A percentile compares a stretch with the other conserved stretches of the same genome.
phyloP scores from a whole-genome alignment of 1,284 basidiomycete species.

The Ganoderma lingzhi region DNA sequence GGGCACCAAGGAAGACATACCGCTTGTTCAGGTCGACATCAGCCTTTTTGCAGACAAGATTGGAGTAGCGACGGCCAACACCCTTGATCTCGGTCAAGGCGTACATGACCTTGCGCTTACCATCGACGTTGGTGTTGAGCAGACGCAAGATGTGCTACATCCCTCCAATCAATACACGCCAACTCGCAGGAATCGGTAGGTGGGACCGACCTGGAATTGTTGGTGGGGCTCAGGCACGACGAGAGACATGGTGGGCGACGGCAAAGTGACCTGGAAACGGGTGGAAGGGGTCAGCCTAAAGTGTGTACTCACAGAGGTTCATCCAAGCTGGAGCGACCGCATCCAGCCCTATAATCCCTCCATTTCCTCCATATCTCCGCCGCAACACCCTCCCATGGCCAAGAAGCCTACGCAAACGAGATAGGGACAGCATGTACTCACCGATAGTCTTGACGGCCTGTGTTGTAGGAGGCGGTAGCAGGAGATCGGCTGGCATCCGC shows the following conservation, averaged over 20 bases:
- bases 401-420: constrained; percentile 3
- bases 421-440: constrained; percentile 27
- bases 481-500: constrained; percentile 20
- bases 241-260: constrained; percentile 78
- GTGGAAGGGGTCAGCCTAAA: constrained; percentile 22
- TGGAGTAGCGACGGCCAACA: constrained; percentile 98
- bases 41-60: constrained; percentile 99
- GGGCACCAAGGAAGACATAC: constrained; percentile 57
- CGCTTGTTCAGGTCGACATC: constrained; percentile 99
- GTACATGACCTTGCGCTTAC: constrained; percentile 98
- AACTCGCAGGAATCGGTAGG: too few species aligned
- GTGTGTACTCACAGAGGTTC: constrained; percentile 31
- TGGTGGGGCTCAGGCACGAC: constrained; percentile 92
- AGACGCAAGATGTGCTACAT: constrained; percentile 95
- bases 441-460: constrained; percentile 35
- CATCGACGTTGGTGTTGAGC: constrained; percentile 99
- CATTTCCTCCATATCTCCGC: constrained; percentile 6
- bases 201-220: constrained; percentile 82
- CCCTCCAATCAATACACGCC: constrained; percentile 6
- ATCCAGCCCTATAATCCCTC: constrained; percentile 27
- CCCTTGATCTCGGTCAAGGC: constrained; percentile 99
- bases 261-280: constrained; percentile 26
- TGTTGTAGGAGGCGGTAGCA: constrained; percentile 25
- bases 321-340: constrained; percentile 22
- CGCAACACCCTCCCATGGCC: not conserved